phyloP scores from a whole-genome alignment of 2,329 filamentous ascomycete species.

The Colletotrichum orchidophilum region DNA sequence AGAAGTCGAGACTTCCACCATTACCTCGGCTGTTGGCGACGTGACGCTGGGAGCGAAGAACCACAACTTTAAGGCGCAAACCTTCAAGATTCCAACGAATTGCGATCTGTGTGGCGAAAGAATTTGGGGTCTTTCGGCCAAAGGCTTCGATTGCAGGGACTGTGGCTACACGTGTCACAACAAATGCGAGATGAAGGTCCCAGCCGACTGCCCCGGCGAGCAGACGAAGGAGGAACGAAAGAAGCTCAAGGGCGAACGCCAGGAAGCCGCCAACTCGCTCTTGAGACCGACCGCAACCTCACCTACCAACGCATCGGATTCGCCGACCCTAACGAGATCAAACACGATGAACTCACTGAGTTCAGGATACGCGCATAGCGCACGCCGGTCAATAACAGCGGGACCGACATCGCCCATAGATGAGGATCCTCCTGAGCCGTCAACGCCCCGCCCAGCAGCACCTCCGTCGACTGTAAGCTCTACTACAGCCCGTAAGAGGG shows the following conservation, averaged over 20 bases:
- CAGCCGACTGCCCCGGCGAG: constrained; percentile 93
- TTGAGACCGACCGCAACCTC: constrained; percentile 53
- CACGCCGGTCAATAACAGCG: constrained; percentile 78
- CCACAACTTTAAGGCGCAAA: constrained; percentile 98
- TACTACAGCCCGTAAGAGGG: constrained; percentile 62
- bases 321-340: constrained; percentile 76
- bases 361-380: constrained; percentile 86
- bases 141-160: constrained; percentile 94
- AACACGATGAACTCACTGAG: constrained; percentile 92
- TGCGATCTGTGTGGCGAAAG: constrained; percentile 96
- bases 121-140: constrained; percentile 96
- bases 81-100: constrained; percentile 98
- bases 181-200: constrained; percentile 99
- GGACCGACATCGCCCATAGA: constrained; percentile 60
- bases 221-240: constrained; percentile 95
- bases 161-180: constrained; percentile 98
- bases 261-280: constrained; percentile 76
- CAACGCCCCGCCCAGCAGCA: constrained; percentile 39
- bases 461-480: constrained; percentile 37
- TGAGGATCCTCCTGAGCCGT: constrained; percentile 54
- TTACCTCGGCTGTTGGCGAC: constrained; percentile 91
- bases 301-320: constrained; percentile 61
- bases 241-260: constrained; percentile 87
- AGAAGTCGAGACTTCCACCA: constrained; percentile 92
- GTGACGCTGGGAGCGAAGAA: constrained; percentile 91